Percentiles rank a stretch among this genome's conserved stretches.
phyloP scores from a whole-genome alignment of 1,139 yeast genomes.

The Debaryomycetaceae sp. region DNA sequence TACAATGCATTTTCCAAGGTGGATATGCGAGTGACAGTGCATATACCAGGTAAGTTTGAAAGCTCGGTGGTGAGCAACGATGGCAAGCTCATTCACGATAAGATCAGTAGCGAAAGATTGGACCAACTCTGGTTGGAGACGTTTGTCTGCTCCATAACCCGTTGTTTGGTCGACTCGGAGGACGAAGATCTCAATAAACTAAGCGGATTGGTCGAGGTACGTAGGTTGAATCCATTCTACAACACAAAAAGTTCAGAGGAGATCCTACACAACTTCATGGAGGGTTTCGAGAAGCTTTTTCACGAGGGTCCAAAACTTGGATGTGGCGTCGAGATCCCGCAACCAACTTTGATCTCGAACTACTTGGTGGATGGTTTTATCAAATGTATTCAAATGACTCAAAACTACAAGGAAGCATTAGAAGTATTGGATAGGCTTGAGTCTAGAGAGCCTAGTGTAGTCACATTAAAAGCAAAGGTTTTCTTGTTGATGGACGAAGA shows the following conservation, averaged over 20 bases:
- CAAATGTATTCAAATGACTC: conserved; percentile 62
- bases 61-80: conserved; percentile 43
- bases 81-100: conserved; percentile 42
- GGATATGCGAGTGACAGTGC: conserved; percentile 68
- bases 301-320: conserved; percentile 66
- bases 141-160: conserved; percentile 58
- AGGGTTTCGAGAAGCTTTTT: conserved; percentile 59
- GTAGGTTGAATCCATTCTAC: conserved; percentile 56
- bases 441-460: conserved; percentile 47
- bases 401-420: conserved; percentile 57
- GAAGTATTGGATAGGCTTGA: conserved; percentile 45
- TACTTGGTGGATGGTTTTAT: conserved; percentile 74
- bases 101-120: conserved; percentile 30
- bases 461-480: conserved; percentile 54
- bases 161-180: conserved; percentile 68
- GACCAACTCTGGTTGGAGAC: conserved; percentile 63
- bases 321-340: conserved; percentile 65
- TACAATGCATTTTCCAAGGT: conserved; percentile 57
- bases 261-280: conserved; percentile 53
- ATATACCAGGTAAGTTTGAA: conserved; percentile 61
- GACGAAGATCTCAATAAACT: conserved; percentile 54
- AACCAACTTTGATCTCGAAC: conserved; percentile 67
- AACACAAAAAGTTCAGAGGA: conserved; percentile 36
- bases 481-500: conserved; percentile 64
- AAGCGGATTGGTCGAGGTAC: conserved; percentile 51